phyloP scores from a whole-genome alignment of 306 rosid species.

The Dryas octopetala region DNA sequence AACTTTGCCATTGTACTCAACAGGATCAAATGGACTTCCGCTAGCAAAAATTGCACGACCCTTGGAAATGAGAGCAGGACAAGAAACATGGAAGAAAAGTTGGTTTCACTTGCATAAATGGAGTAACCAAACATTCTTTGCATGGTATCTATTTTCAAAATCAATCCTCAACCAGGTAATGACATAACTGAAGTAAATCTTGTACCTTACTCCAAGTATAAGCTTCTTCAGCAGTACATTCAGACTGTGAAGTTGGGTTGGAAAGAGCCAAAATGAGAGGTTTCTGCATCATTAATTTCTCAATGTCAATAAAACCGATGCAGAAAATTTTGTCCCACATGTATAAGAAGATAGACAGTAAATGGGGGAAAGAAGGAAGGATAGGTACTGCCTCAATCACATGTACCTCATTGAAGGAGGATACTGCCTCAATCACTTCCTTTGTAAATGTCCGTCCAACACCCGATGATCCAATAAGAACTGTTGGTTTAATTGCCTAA shows the following conservation, averaged over 20 bases:
- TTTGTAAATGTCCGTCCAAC: constrained; percentile 78
- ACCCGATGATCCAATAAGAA: constrained; percentile 88
- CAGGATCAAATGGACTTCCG: constrained; percentile 91
- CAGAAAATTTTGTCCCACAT: neutral
- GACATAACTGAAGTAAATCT: neutral
- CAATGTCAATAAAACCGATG: constrained; percentile 1
- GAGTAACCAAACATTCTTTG: neutral
- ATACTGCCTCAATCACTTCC: constrained; percentile 75
- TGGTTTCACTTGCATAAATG: neutral
- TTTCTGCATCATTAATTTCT: constrained; percentile 50
- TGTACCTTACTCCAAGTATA: constrained; percentile 78
- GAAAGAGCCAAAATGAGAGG: constrained; percentile 93
- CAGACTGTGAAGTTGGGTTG: constrained; percentile 88
- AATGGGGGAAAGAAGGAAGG: constrained; percentile 1
- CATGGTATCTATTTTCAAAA: neutral
- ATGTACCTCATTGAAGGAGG: constrained; percentile 62
- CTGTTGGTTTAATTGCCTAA: constrained; percentile 82
- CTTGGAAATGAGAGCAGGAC: constrained; percentile 30
- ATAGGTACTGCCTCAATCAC: constrained; percentile 63
- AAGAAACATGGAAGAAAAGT: constrained; percentile 9
- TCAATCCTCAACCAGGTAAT: constrained; percentile 9
- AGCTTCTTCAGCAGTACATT: constrained; percentile 95
- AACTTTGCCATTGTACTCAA: constrained; percentile 69
- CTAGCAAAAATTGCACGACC: constrained; percentile 91
- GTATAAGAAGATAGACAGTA: neutral